Percentiles rank a stretch among this genome's conserved stretches.
phyloP scores from a whole-genome alignment of 2,329 filamentous ascomycete species.

The Elsinoe batatas region DNA sequence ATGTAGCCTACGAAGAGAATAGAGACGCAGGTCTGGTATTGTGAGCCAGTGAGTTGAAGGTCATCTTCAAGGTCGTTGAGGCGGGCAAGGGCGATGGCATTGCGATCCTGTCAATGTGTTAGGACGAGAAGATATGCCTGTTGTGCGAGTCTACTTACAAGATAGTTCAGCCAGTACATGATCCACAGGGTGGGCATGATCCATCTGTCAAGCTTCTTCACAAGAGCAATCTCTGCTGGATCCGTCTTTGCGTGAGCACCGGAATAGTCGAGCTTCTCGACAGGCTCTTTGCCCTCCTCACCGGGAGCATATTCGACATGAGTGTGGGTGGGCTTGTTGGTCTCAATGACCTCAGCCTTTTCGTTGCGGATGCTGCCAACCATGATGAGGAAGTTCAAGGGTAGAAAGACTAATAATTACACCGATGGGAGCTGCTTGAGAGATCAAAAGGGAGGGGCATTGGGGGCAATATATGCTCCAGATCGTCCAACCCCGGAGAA shows the following conservation, averaged over 20 bases:
- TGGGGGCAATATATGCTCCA: slow-evolving; percentile 7
- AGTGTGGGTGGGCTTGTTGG: slow-evolving; percentile 2
- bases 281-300: slow-evolving; percentile 4
- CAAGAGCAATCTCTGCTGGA: slow-evolving; percentile 22
- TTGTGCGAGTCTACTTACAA: not conserved
- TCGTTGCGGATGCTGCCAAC: not conserved
- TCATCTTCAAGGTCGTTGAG: slow-evolving; percentile 32
- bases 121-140: not conserved
- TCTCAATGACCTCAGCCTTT: slow-evolving; percentile 1
- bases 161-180: slow-evolving; percentile 23
- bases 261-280: slow-evolving; percentile 20
- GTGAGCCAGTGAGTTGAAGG: slow-evolving; percentile 31
- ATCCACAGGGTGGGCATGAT: slow-evolving; percentile 15
- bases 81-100: slow-evolving; percentile 40
- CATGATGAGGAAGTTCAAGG: not conserved
- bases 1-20: slow-evolving; percentile 31
- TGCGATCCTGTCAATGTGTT: slow-evolving; percentile 17
- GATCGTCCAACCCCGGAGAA: not conserved
- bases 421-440: not conserved
- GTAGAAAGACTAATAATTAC: not conserved
- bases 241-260: slow-evolving; percentile 26
- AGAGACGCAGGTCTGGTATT: slow-evolving; percentile 32
- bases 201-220: slow-evolving; percentile 23
- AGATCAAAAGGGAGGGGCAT: not conserved
- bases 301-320: slow-evolving; percentile 5